Conservation (phyloP, 768 basidiomycete genomes). For the Auriscalpium microsporum region DNA sequence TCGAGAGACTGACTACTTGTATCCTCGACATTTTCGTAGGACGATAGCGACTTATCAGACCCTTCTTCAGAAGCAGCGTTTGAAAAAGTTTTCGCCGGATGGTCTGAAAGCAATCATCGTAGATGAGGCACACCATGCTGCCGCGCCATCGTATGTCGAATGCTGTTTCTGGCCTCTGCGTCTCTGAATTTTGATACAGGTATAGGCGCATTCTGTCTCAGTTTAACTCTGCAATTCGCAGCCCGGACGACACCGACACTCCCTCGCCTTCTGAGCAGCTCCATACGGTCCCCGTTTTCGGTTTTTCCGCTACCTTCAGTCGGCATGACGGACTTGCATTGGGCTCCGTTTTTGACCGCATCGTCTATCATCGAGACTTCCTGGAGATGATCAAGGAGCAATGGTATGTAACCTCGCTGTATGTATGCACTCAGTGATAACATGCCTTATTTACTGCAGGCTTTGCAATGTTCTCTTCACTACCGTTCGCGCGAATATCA, state of each 20-base stretch:
- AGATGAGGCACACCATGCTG: slow-evolving; percentile 95
- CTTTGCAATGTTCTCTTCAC: slow-evolving; percentile 84
- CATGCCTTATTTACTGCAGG: slow-evolving; percentile 32
- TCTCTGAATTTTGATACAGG: slow-evolving; percentile 27
- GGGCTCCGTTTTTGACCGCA: slow-evolving; percentile 79
- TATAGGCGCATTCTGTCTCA: slow-evolving; percentile 80
- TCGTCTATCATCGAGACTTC: slow-evolving; percentile 90
- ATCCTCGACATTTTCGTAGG: slow-evolving; percentile 28
- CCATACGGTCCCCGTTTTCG: slow-evolving; percentile 67
- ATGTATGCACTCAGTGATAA: neutral
- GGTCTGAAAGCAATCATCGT: slow-evolving; percentile 70
- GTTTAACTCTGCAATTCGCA: slow-evolving; percentile 62
- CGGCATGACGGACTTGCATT: slow-evolving; percentile 87
- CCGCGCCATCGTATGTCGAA: slow-evolving; percentile 68
- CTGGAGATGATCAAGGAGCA: slow-evolving; percentile 88
- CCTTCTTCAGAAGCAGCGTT: slow-evolving; percentile 49
- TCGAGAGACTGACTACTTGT: neutral
- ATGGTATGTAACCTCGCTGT: slow-evolving; percentile 42
- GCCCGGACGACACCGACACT: slow-evolving; percentile 36
- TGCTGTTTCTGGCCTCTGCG: slow-evolving; percentile 3
- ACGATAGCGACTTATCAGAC: slow-evolving; percentile 91
- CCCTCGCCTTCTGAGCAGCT: slow-evolving; percentile 25
- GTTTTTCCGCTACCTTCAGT: slow-evolving; percentile 93
- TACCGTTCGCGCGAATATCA: slow-evolving; percentile 63
- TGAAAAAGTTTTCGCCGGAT: slow-evolving; percentile 68